Evolutionary conservation across 805 yeast species (phyloP), one percentile per base, ranked within the genome.

Genomic region (Yamadazyma akitaensis): DNA sequence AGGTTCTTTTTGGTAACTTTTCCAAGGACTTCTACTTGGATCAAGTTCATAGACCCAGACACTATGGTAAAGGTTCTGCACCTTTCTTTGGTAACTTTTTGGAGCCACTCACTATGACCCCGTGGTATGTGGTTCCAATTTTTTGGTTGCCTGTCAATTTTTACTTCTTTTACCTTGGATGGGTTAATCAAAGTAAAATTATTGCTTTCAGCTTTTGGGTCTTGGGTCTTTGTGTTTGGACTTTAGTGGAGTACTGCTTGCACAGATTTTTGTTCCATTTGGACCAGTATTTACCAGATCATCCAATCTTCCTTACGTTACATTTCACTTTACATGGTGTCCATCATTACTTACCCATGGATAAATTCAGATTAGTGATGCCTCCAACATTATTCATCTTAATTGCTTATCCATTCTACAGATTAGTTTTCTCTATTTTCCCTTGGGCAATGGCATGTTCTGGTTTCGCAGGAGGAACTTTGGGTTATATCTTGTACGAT

Each of bases 271-370:
- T 94, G 50, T 94, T 94, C 83, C 99, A 94, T 64, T 72, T 94
- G 60, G 99, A 94, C 64, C 73, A 81, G 43, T 80, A 84, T 62
- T 76, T 95, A 49, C 99, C 99, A 12, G 86, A 88, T 52, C 79
- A 86, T 65, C 84, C 81, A 42, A 40, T 79, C 17, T 86, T 88
- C 7, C 83, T 86, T 59, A 80, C 96, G 0, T 48, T 90, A 37
- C 99, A 94, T 67, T 94, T 94, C 75, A 65, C 90, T 48, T 73
- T 92, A 54, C 99, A 94, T 59, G 99, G 99, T 47, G 85, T 91
- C 43, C 99, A 94, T 65, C 99, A 94, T 67, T 94, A 88, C 65
- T 76, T 94, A 56, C 99, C 99, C 53, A 94, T 95, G 99, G 99
- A 94, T 71, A 80, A 80, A 50, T 74, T 81, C 64, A 82, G 99